These are phyloP conservation scores for Hypsizygus ulmarius DNA, from an alignment of 1,284 basidiomycete species.

Conservation along the genomic window DNA sequence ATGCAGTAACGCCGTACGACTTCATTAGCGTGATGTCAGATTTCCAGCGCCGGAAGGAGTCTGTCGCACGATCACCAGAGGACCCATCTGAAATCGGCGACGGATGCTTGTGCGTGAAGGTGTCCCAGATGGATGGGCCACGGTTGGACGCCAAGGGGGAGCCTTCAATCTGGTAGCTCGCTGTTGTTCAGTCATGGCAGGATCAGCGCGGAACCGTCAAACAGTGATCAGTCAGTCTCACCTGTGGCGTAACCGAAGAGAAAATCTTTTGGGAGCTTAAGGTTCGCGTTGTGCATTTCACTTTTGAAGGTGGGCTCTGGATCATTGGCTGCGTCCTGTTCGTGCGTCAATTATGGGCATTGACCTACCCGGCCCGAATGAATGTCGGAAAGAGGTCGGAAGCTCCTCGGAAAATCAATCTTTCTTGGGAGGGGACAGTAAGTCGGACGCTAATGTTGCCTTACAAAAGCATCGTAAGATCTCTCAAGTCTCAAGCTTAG, in stretches of 20 bases:
- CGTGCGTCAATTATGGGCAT: no score
- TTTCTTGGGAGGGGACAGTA: no score
- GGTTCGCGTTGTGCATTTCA: conserved; percentile 1
- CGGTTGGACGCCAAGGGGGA: conserved; percentile 50
- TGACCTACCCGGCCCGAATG: no score
- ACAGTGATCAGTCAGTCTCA: conserved; percentile 8
- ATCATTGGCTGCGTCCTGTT: no score
- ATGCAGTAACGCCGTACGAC: conserved; percentile 55
- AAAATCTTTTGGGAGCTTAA: conserved; percentile 25
- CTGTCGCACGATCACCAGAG: conserved; percentile 67
- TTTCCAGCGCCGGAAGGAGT: conserved; percentile 66
- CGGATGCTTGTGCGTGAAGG: conserved; percentile 55
- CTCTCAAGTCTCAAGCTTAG: no score
- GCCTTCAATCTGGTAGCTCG: conserved; percentile 69
- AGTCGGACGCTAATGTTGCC: no score
- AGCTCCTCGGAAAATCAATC: no score
- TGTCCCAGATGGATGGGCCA: conserved; percentile 73
- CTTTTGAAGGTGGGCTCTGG: no score
- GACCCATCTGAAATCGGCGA: conserved; percentile 54
- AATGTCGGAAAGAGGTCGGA: no score
- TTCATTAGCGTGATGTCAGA: conserved; percentile 68
- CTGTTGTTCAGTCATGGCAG: conserved; percentile 26
- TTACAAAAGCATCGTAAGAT: no score
- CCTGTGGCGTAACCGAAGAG: conserved; percentile 31
- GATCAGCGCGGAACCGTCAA: neutral